Evolutionary conservation across 768 basidiomycete genomes (phyloP), one percentile per base, ranked within the genome.

Genomic region (Hypsizygus marmoreus): DNA sequence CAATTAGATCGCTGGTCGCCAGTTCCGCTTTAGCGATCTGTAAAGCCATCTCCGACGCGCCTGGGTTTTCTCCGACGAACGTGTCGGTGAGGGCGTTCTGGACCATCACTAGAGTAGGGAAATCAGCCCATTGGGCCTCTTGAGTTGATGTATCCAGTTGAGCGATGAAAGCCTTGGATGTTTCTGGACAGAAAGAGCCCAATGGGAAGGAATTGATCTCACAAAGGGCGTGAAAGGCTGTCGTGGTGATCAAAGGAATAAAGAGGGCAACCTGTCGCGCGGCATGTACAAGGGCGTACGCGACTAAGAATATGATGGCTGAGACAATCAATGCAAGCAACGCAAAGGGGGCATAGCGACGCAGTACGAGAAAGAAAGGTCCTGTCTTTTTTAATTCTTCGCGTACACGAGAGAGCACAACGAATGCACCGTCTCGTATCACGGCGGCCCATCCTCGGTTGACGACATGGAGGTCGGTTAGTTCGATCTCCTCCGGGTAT

Each of bases 1-100:
- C 63, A n/a, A 71, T 56, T 22, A 82, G 69, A 47, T 82, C 79
- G 38, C 52, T 64, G 6, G 74, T 78, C 13, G 77, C 80, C 63
- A 81, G 74, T 43, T 81, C 76, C 19, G 79, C 73, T 57, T 72
- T 73, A 52, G 74, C 65, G 45, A 81, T 71, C 24, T 76, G 71
- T 16, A 76, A 58, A 2, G 75, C 72, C n/a, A 81, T 51, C n/a
- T 65, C 66, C 0, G 74, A 70, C 2, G 71, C 66, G 3, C 75
- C 72, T 0, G 67, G 64, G 0, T 70, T 62, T 39, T 73, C 69
- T 23, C 65, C 74, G 5, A 72, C 57, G 34, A 80, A 58, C 45
- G 71, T 61, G 29, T 75, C 75, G 45, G 80, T 71, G n/a, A 65
- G 62, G 28, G 66, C 56, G 22, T 62, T 61, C 51, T 80, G 74